phyloP scores from a whole-genome alignment of 2,329 filamentous ascomycete species.

The Aspergillus hiratsukae region DNA sequence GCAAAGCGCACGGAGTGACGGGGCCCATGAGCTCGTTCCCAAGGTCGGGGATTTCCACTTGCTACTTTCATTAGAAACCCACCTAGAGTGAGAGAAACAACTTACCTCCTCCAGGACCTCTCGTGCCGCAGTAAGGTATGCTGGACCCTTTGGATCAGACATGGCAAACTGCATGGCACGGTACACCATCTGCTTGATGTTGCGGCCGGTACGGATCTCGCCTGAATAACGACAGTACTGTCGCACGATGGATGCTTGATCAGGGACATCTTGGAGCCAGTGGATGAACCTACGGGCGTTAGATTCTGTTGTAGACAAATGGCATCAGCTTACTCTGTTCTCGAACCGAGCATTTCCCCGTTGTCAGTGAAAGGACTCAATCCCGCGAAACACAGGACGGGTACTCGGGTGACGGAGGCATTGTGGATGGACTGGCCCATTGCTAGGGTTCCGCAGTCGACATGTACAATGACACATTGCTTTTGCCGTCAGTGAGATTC shows the following conservation, averaged over 20 bases:
- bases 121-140: slow-evolving; percentile 71
- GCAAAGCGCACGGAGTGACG: slow-evolving; percentile 7
- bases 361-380: slow-evolving; percentile 69
- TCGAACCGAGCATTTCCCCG: slow-evolving; percentile 66
- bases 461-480: slow-evolving; percentile 66
- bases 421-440: slow-evolving; percentile 75
- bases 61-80: background rate
- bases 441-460: slow-evolving; percentile 73
- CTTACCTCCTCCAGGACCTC: slow-evolving; percentile 75
- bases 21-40: slow-evolving; percentile 11
- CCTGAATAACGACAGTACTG: slow-evolving; percentile 80
- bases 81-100: slow-evolving; percentile 35
- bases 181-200: slow-evolving; percentile 82
- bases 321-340: slow-evolving; percentile 54
- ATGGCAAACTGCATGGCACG: slow-evolving; percentile 74
- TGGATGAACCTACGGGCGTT: slow-evolving; percentile 56
- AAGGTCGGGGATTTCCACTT: background rate
- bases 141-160: slow-evolving; percentile 69
- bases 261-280: slow-evolving; percentile 76
- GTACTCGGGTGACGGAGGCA: slow-evolving; percentile 64
- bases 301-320: background rate
- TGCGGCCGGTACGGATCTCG: slow-evolving; percentile 75
- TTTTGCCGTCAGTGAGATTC: background rate
- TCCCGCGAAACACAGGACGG: slow-evolving; percentile 71
- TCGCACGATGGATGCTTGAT: slow-evolving; percentile 69